These are phyloP conservation scores for Aspergillus texensis DNA, from an alignment of 2,329 filamentous ascomycete species.

Conservation along the genomic window DNA sequence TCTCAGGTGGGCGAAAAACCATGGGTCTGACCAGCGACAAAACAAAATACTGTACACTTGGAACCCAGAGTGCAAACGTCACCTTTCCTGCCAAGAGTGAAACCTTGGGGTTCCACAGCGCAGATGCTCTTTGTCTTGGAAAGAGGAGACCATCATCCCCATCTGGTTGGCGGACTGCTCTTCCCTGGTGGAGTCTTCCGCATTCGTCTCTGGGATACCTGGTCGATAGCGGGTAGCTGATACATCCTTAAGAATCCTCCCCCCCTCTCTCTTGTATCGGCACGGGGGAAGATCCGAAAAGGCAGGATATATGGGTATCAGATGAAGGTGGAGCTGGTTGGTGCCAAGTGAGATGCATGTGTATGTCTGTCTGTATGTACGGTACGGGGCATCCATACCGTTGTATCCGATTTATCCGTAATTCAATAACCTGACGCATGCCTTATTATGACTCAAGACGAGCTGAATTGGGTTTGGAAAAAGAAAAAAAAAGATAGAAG, in stretches of 20 bases:
- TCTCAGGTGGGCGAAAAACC: neutral
- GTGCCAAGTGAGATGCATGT: too few species aligned
- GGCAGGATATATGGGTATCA: neutral
- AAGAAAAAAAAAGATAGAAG: too few species aligned
- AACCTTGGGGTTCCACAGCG: neutral
- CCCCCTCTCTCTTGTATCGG: neutral
- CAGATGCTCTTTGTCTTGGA: neutral
- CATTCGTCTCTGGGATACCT: neutral
- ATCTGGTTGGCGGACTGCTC: neutral
- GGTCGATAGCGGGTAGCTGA: neutral
- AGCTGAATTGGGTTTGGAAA: too few species aligned
- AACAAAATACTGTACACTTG: neutral
- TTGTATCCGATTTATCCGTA: too few species aligned
- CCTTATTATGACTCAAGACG: too few species aligned
- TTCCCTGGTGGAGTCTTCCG: neutral
- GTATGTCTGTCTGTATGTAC: too few species aligned
- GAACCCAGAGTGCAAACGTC: neutral
- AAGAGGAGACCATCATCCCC: neutral
- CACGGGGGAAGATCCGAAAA: neutral
- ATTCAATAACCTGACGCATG: too few species aligned
- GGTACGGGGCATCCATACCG: too few species aligned
- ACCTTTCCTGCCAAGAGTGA: neutral
- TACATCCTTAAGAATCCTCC: neutral
- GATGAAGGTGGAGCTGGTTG: too few species aligned
- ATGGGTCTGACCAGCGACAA: neutral